phyloP scores from a whole-genome alignment of 768 basidiomycete species.

The Russula earlei region DNA sequence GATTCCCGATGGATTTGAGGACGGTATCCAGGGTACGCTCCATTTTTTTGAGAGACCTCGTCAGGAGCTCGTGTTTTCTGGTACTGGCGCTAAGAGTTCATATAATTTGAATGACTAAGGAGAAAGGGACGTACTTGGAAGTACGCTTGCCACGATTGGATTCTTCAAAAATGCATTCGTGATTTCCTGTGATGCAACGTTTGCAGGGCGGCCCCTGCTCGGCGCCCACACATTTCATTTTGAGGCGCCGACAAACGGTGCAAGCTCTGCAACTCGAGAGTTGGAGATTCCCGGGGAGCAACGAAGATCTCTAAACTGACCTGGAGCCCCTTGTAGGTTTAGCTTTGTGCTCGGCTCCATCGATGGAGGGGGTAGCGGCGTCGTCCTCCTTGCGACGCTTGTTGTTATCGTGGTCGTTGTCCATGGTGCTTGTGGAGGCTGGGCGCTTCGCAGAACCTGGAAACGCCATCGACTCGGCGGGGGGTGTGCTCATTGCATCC shows the following conservation, averaged over 20 bases:
- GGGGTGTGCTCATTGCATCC: conserved; percentile 65
- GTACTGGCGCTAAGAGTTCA: conserved; percentile 26
- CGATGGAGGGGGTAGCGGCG: conserved; percentile 42
- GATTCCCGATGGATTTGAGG: conserved; percentile 79
- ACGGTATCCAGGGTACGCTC: conserved; percentile 90
- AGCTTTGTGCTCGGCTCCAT: conserved; percentile 49
- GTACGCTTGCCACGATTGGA: conserved; percentile 90
- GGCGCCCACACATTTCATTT: conserved; percentile 90
- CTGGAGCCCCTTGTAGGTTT: conserved; percentile 83
- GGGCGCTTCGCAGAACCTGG: conserved; percentile 27
- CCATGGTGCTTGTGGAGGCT: conserved; percentile 32
- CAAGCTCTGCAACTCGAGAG: conserved; percentile 54
- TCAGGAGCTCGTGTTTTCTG: conserved; percentile 79
- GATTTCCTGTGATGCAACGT: conserved; percentile 65
- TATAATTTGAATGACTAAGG: conserved; percentile 13
- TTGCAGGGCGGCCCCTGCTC: conserved; percentile 90
- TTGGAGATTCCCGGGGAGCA: conserved; percentile 18
- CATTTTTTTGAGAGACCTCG: conserved; percentile 80
- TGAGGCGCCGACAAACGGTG: conserved; percentile 82
- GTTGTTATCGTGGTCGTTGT: conserved; percentile 39
- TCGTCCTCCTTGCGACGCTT: conserved; percentile 45
- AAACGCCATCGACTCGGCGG: conserved; percentile 48
- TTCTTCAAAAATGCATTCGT: conserved; percentile 96
- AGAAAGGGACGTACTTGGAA: conserved; percentile 48
- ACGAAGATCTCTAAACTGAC: conserved; percentile 29